Base-by-base conservation (phyloP, 208 protist species). In the Balamuthia mandrillaris region DNA sequence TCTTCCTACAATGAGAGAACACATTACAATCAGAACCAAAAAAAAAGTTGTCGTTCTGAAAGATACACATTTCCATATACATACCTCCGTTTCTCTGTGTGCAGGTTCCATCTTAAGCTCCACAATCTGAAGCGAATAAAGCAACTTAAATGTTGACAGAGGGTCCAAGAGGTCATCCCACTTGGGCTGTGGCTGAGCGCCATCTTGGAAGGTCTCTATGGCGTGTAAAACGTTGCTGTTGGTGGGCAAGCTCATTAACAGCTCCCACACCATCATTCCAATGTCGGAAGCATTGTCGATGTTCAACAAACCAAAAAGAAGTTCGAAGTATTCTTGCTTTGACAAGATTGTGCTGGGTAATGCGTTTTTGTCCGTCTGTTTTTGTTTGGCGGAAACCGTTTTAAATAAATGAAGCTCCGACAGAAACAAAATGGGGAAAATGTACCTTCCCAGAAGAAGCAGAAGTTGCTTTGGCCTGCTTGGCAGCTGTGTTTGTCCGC, bases 191-290 rank as follows among this genome's bases (percentile, higher is more conserved):
- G n/a, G n/a, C 6, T 27, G 18, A 21, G 37, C 58, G 39, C 16
- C 41, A 2, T 9, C 29, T 14, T 63, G 61, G 35, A 68, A 29
- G 63, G 81, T 27, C 1, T 29, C 37, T 16, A 91, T 47, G 21
- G 41, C 37, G 16, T 37, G 42, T 31, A 88, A 61, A 31, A 90
- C 63, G n/a, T 90, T 70, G 45, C n/a, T 44, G 41, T 91, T 88
- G 7, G 85, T 88, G 33, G 89, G 89, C 21, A 91, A 56, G 33
- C 86, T 66, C 65, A 91, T 87, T 33, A 91, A 52, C 3, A 90
- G 37, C 12, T 89, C 85, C 89, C 89, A 91, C n/a, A 41, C 74
- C 74, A 63, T 42, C 61, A 21, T 58, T 21, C 10, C 41, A 41
- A 56, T 6, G 12, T 0, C 9, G 37, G 63, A 81, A 68, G 3